These are phyloP conservation scores for Ophiostoma quercus DNA, from an alignment of 2,329 filamentous ascomycete species.

Conservation along the genomic window DNA sequence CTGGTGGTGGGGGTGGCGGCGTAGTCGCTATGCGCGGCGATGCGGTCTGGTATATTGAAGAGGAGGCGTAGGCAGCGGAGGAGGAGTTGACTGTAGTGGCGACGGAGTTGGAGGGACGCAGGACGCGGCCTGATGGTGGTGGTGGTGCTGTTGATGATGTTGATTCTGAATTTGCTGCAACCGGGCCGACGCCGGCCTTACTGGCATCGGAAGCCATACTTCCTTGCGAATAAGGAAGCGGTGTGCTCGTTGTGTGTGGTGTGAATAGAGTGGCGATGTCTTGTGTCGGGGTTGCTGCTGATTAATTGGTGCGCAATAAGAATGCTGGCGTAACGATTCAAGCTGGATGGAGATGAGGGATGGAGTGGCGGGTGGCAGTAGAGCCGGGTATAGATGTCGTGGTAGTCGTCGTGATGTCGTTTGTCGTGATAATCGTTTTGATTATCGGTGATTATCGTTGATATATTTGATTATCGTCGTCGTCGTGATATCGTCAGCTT, in stretches of 20 bases:
- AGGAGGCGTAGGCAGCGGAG: not conserved
- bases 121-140: slow-evolving; percentile 1
- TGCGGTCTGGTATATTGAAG: not conserved
- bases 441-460: too few relatives aligned
- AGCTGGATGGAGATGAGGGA: not conserved
- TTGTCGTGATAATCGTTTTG: too few relatives aligned
- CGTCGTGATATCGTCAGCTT: not conserved
- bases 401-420: not conserved
- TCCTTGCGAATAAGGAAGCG: not conserved
- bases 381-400: not conserved
- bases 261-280: not conserved
- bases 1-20: slow-evolving; percentile 20
- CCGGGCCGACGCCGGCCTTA: slow-evolving; percentile 21
- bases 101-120: not conserved
- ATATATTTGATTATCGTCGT: not conserved
- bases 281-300: not conserved
- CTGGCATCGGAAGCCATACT: slow-evolving; percentile 24
- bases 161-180: not conserved
- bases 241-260: not conserved
- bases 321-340: not conserved
- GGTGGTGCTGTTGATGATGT: slow-evolving; percentile 6
- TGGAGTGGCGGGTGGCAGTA: not conserved
- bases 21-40: slow-evolving; percentile 24
- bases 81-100: slow-evolving; percentile 3
- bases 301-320: not conserved